Evolutionary conservation across 441 rosid species (phyloP), one percentile per base, ranked within the genome.

Genomic region (Eruca vesicaria): DNA sequence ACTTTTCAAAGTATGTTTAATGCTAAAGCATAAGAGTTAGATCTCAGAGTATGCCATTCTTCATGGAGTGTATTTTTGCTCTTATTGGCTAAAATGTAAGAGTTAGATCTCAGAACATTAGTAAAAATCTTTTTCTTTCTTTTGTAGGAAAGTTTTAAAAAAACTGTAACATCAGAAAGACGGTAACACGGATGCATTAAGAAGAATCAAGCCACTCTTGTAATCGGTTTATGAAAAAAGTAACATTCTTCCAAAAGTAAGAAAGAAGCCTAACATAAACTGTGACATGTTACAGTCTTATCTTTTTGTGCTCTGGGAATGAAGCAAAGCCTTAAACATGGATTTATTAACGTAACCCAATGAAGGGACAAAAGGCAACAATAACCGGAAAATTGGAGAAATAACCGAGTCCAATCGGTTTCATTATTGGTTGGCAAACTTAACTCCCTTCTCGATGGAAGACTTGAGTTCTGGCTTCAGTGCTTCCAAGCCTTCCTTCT

Each of bases 381-480:
- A 56, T 56, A 58, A 29, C 73, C 36, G 69, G 77, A 72, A 77
- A 72, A 72, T 36, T 71, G 68, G 73, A 41, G 41, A 43, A 65
- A 71, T 19, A 32, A 66, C 82, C 85, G 78, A 85, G 50, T 68
- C 53, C 19, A 63, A 63, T 65, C 63, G 63, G 66, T 67, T 61
- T 50, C n/a, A 23, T 74, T 52, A 89, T 75, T 87, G 81, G 84
- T 79, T 88, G 78, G 90, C 98, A 72, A 93, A 95, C 68, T 88
- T 80, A 68, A 91, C 83, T 79, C 98, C 99, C 81, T 93, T 93
- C 84, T 91, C 97, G 41, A 95, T 93, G 11, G 98, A 93, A 16
- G 94, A 61, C 56, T 73, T 78, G 70, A 95, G 91, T 74, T 95
- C 98, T 2, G 97, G 91, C 75, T 88, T 88, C 78, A 93, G 84